phyloP scores from a whole-genome alignment of 2,329 filamentous ascomycete genomes.

The Ceratocystis alfenasii region DNA sequence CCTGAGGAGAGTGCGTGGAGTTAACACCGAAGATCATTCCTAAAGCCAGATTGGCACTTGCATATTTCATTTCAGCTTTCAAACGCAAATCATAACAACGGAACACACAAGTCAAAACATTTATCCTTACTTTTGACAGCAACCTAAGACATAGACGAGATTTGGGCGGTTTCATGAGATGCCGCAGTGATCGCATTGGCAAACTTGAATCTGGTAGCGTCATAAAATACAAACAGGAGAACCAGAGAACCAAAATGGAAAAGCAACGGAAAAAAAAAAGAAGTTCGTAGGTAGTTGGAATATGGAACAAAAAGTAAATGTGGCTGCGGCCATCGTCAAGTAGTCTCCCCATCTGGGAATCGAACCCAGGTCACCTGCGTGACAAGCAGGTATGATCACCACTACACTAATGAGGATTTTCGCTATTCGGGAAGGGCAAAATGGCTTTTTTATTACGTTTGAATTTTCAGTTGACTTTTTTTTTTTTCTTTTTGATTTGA shows the following conservation, averaged over 20 bases:
- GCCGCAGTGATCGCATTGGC: not conserved
- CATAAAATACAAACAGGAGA: not conserved
- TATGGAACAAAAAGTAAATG: not conserved
- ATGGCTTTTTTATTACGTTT: not conserved
- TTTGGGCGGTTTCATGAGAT: not conserved
- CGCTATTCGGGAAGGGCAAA: not conserved
- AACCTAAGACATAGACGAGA: conserved; percentile 6
- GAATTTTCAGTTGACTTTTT: too few relatives aligned
- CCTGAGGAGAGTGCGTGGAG: not conserved
- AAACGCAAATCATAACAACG: not conserved
- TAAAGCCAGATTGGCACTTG: not conserved
- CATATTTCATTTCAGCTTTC: not conserved
- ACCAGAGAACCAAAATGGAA: not conserved
- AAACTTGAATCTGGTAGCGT: not conserved
- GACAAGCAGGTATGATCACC: conserved; percentile 23
- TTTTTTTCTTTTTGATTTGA: too few relatives aligned
- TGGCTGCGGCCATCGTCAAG: rapidly evolving
- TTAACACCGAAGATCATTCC: not conserved
- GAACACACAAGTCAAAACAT: not conserved
- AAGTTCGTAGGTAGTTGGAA: not conserved
- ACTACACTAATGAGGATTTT: conserved; percentile 21
- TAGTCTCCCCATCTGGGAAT: conserved; percentile 22
- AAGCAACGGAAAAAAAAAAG: not conserved
- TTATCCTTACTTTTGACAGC: not conserved
- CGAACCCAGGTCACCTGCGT: conserved; percentile 23